These are phyloP conservation scores for Bimuria novae-zelandiae DNA, from an alignment of 2,329 filamentous ascomycete species.

Conservation along the genomic window DNA sequence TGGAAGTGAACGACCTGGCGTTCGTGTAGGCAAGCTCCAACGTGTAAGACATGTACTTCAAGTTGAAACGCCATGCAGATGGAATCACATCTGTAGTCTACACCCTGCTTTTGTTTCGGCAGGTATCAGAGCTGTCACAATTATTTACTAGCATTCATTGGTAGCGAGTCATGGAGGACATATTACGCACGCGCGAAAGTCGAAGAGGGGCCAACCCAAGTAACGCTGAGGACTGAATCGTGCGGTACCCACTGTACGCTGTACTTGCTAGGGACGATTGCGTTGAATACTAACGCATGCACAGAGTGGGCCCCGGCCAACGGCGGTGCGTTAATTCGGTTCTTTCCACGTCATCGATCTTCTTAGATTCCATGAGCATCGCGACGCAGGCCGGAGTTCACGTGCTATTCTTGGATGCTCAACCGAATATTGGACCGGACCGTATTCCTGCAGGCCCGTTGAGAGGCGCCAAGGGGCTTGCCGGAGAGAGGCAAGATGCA, in stretches of 20 bases:
- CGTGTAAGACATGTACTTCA: background rate
- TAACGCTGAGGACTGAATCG: slow-evolving; percentile 8
- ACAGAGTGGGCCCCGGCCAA: slow-evolving; percentile 13
- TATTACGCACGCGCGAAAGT: background rate
- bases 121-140: background rate
- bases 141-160: background rate
- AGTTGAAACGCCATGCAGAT: background rate
- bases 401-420: background rate
- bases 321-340: slow-evolving; percentile 1
- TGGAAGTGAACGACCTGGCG: background rate
- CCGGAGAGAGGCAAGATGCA: background rate
- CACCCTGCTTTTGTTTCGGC: background rate
- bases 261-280: too few species aligned
- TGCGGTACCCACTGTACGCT: background rate
- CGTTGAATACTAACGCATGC: slow-evolving; percentile 15
- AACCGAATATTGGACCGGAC: background rate
- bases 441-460: background rate
- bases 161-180: background rate
- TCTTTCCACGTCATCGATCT: background rate
- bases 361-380: background rate
- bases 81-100: background rate
- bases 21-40: background rate
- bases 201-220: background rate
- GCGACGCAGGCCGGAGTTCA: slow-evolving; percentile 4
- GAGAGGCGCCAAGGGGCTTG: background rate